Evolutionary conservation across 2,329 filamentous ascomycete species (phyloP).

Genomic region (Balansia obtecta): DNA sequence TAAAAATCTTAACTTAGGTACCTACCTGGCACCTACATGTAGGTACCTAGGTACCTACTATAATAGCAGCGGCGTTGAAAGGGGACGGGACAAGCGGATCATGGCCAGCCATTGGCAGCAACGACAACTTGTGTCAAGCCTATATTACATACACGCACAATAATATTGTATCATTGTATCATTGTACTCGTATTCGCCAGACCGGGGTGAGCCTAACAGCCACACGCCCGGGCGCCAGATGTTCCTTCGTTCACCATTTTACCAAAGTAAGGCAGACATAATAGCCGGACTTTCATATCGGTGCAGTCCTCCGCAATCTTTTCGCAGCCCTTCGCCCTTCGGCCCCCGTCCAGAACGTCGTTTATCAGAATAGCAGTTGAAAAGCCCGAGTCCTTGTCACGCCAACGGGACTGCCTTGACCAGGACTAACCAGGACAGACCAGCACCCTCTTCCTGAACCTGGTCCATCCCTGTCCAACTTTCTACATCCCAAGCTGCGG

Average conservation of each 20-base stretch:
- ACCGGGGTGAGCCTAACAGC: not conserved
- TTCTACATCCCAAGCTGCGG: constrained; percentile 3
- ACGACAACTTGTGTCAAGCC: no score
- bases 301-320: not conserved
- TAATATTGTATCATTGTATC: not conserved
- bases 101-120: no score
- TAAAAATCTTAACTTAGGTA: no score
- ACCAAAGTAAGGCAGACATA: not conserved
- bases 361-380: not conserved
- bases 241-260: not conserved
- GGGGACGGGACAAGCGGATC: no score
- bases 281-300: not conserved
- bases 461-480: constrained; percentile 5
- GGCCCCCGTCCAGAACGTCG: not conserved
- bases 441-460: constrained; percentile 4
- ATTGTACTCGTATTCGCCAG: constrained; percentile 4
- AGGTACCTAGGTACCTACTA: no score
- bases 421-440: constrained; percentile 1
- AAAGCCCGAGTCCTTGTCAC: constrained; percentile 2
- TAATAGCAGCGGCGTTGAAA: no score
- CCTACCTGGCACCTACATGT: no score
- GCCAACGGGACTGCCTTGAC: not conserved
- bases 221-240: not conserved
- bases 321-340: not conserved
- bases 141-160: not conserved